Evolutionary conservation across 768 basidiomycete species (phyloP), one percentile per base, ranked within the genome.

Genomic region (Tephrocybe sp.): DNA sequence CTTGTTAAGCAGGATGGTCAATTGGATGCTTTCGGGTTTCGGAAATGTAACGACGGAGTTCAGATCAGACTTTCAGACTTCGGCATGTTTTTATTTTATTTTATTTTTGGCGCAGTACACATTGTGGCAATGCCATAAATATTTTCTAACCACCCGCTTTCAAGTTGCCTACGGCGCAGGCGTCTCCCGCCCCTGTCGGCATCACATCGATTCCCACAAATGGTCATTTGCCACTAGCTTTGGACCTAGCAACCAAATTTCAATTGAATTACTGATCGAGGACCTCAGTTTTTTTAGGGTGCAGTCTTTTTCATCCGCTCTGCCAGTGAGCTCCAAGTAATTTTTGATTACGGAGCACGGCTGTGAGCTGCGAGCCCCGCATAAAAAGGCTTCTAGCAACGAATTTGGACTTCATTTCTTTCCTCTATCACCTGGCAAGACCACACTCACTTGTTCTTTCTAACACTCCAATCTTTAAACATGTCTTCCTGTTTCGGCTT

Each of bases 1-100:
- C 41, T 45, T 57, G 56, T 57, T 45, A 48, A 46, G 45, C 52
- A 51, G 45, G 48, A 42, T 53, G 48, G 52, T 49, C 45, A 57
- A 57, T 53, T 47, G 48, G 45, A 51, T 52, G 56, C 41, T 50
- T 44, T 57, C 51, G 45, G 41, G 31, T 43, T 55, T 39, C 51
- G 48, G 39, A 9, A 39, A 30, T 44, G 12, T 26, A 30, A n/a
- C 14, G 10, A n/a, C 6, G 6, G 26, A 39, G 38, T 30, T n/a
- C 26, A 19, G 20, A 30, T 30, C 36, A 39, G 12, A 47, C 32
- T 34, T 16, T 35, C 22, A n/a, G 10, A 10, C 17, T 26, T 30
- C 17, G 23, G 33, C 46, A 19, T 38, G 43, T 16, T 30, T 26
- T 17, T 12, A 17, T 10, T 30, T 1, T 13, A 9, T 26, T n/a